Conservation (phyloP, 148 eudicot species). For the Nyssa sinensis region DNA sequence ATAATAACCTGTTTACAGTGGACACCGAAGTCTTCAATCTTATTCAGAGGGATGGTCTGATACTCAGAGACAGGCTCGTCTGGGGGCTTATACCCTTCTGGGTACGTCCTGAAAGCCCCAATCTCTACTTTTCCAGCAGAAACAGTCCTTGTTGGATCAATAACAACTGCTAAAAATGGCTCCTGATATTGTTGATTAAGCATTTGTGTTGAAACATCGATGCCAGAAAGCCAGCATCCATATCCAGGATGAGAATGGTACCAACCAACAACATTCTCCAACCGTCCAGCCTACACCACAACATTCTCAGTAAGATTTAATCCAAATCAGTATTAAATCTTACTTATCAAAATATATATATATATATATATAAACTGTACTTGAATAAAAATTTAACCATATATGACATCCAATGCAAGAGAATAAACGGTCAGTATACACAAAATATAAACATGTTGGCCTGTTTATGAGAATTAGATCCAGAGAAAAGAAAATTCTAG, state of each 20-base stretch:
- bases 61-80: slow-evolving; percentile 97
- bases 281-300: slow-evolving; percentile 70
- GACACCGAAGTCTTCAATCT: slow-evolving; percentile 98
- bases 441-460: background rate
- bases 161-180: slow-evolving; percentile 96
- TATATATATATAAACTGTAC: too few species aligned
- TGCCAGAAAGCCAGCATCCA: slow-evolving; percentile 99
- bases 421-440: background rate
- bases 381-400: background rate
- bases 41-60: slow-evolving; percentile 93
- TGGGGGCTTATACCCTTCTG: slow-evolving; percentile 94
- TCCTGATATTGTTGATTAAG: slow-evolving; percentile 93
- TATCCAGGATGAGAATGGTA: slow-evolving; percentile 99
- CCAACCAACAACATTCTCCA: slow-evolving; percentile 99
- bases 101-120: slow-evolving; percentile 97
- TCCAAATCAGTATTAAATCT: too few species aligned
- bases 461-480: background rate
- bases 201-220: slow-evolving; percentile 98
- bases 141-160: slow-evolving; percentile 96
- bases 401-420: background rate
- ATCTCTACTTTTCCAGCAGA: slow-evolving; percentile 99
- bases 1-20: slow-evolving; percentile 88
- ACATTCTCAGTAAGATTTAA: slow-evolving; percentile 14
- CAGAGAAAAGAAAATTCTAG: background rate
- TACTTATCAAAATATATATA: too few species aligned